A percentile compares a stretch with the other conserved stretches of the same genome.
phyloP scores from a whole-genome alignment of 2,329 filamentous ascomycete genomes.

The Alternaria dauci region DNA sequence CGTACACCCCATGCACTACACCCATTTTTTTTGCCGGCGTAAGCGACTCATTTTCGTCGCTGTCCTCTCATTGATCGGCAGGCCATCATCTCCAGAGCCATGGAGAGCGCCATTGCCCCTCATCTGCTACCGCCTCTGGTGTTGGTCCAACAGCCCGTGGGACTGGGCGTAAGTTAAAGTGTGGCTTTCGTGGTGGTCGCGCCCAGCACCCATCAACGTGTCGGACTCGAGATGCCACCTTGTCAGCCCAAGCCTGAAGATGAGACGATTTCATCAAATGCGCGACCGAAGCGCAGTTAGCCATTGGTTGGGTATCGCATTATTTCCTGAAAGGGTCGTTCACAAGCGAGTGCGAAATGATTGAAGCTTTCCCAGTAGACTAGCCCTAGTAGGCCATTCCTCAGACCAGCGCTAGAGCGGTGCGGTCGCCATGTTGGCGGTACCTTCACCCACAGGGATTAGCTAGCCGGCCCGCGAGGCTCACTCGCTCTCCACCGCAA shows the following conservation, averaged over 20 bases:
- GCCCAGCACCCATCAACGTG: neutral
- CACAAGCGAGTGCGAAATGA: constrained; percentile 19
- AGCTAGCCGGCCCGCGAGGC: constrained; percentile 42
- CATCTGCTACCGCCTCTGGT: constrained; percentile 38
- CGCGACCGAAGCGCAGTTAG: constrained; percentile 23
- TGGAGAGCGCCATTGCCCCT: constrained; percentile 32
- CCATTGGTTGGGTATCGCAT: constrained; percentile 22
- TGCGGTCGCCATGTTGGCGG: constrained; percentile 43
- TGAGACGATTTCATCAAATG: constrained; percentile 23
- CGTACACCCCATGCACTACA: constrained; percentile 13
- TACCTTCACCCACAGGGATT: constrained; percentile 39
- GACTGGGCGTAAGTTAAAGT: constrained; percentile 6
- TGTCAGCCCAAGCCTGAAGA: neutral
- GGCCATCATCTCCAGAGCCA: constrained; percentile 37
- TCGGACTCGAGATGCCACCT: neutral
- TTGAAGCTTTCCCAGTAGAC: constrained; percentile 33
- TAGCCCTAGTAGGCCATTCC: constrained; percentile 36
- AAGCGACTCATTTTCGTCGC: constrained; percentile 26
- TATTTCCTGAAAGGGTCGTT: constrained; percentile 26
- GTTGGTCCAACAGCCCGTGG: constrained; percentile 36
- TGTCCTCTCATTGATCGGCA: constrained; percentile 33
- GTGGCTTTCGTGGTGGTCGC: constrained; percentile 19
- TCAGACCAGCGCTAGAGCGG: constrained; percentile 37
- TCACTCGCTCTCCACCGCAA: constrained; percentile 46
- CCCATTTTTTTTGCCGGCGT: constrained; percentile 21